Evolutionary conservation across 192 early-diverging fungal species (phyloP).

Genomic region (Rhizophagus clarus): DNA sequence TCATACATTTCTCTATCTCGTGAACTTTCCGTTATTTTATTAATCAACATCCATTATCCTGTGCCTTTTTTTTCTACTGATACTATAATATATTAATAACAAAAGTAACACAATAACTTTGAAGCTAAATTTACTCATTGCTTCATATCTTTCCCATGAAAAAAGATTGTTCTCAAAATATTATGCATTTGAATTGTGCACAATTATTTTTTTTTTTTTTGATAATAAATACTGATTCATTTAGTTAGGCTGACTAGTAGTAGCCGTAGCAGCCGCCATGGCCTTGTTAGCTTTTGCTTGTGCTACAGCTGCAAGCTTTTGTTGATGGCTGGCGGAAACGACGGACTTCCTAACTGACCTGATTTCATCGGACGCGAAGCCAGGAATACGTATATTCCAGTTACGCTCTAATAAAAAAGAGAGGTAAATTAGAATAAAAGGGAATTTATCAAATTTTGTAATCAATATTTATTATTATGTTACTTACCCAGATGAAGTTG

Average conservation of each 20-base stretch:
- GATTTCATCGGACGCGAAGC: slow-evolving; percentile 82
- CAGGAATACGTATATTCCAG: slow-evolving; percentile 89
- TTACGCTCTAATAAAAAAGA: slow-evolving; percentile 62
- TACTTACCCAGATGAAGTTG: slow-evolving; percentile 75
- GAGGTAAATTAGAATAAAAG: neutral
- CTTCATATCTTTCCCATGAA: too few species aligned
- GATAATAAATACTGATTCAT: neutral
- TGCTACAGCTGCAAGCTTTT: slow-evolving; percentile 63
- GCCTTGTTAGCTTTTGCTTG: slow-evolving; percentile 4
- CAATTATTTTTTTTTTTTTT: too few species aligned
- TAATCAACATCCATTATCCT: too few species aligned
- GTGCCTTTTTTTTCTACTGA: too few species aligned
- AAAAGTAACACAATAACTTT: too few species aligned
- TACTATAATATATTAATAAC: too few species aligned
- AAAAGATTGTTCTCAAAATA: too few species aligned
- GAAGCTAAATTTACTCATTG: too few species aligned
- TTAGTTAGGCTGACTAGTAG: neutral
- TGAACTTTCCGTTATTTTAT: too few species aligned
- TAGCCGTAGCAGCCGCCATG: neutral
- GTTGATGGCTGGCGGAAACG: slow-evolving; percentile 64
- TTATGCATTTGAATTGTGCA: too few species aligned
- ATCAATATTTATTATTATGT: slow-evolving; percentile 36
- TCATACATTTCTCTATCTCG: too few species aligned
- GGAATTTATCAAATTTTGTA: neutral
- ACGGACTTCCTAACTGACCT: slow-evolving; percentile 69